phyloP scores from a whole-genome alignment of 306 rosid genomes.

The Urtica urens region DNA sequence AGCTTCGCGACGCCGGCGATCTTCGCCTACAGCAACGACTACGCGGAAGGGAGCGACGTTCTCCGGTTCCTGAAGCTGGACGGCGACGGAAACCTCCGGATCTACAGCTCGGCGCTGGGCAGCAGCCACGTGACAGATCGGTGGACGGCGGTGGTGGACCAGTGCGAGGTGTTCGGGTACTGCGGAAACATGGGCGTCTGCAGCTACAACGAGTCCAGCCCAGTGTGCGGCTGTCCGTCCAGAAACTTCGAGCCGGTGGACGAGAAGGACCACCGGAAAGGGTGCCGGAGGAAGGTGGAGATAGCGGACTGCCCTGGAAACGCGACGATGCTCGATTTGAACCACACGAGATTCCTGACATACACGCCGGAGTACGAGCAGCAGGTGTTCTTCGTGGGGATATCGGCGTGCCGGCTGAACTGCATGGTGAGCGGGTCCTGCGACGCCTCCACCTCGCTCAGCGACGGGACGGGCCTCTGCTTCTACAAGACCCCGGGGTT shows the following conservation, averaged over 20 bases:
- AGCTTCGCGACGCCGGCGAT: conserved; percentile 14
- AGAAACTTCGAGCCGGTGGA: conserved; percentile 50
- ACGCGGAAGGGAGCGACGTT: conserved; percentile 29
- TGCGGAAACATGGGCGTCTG: conserved; percentile 67
- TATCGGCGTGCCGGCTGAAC: conserved; percentile 42
- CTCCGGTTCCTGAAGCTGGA: conserved; percentile 46
- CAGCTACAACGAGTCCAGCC: conserved; percentile 38
- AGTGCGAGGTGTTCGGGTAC: conserved; percentile 55
- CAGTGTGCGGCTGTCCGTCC: conserved; percentile 57
- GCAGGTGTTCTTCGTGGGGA: conserved; percentile 31
- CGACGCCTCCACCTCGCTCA: conserved; percentile 45
- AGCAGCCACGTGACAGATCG: conserved; percentile 21
- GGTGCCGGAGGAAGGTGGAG: conserved; percentile 48
- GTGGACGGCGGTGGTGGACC: conserved; percentile 62
- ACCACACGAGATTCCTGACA: conserved; percentile 35
- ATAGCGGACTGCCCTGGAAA: conserved; percentile 32
- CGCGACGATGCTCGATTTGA: conserved; percentile 34
- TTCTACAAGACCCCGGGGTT: conserved; percentile 30
- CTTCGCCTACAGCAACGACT: conserved; percentile 56
- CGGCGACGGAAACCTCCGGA: conserved; percentile 61
- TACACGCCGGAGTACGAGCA: conserved; percentile 33
- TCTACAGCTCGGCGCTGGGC: conserved; percentile 35
- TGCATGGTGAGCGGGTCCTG: conserved; percentile 46
- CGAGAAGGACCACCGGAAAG: conserved; percentile 37
- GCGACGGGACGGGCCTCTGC: conserved; percentile 59